A percentile compares a stretch with the other conserved stretches of the same genome.
Conservation (phyloP, 1,284 basidiomycete genomes). For the Malassezia psittaci region DNA sequence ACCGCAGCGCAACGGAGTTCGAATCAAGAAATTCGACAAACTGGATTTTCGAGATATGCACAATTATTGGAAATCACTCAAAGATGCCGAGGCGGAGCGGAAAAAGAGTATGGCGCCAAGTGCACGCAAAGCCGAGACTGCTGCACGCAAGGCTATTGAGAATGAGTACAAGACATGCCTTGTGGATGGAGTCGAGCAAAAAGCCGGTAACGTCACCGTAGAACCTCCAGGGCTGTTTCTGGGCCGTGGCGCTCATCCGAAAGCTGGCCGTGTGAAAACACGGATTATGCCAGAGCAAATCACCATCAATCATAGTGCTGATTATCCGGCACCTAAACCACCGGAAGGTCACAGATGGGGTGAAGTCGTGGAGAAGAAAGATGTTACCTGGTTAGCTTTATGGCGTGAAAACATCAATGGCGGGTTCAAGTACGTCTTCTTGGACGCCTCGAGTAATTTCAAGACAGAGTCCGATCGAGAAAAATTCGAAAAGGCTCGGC, state of each 20-base stretch:
- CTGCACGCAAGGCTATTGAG: constrained; percentile 77
- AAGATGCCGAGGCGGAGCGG: constrained; percentile 75
- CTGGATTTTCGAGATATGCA: constrained; percentile 95
- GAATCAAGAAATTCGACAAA: constrained; percentile 65
- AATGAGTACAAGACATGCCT: constrained; percentile 72
- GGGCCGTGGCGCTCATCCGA: constrained; percentile 95
- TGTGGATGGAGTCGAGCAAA: constrained; percentile 91
- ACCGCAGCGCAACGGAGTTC: constrained; percentile 54
- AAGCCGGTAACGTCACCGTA: constrained; percentile 93
- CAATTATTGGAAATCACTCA: constrained; percentile 59
- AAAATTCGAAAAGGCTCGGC: constrained; percentile 46
- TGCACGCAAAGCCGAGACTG: constrained; percentile 55
- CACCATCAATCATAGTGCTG: constrained; percentile 46
- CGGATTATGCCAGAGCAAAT: constrained; percentile 43
- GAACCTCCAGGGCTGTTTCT: constrained; percentile 96
- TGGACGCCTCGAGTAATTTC: constrained; percentile 42
- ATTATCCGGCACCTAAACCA: constrained; percentile 36
- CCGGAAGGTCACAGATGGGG: constrained; percentile 43
- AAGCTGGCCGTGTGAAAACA: constrained; percentile 90
- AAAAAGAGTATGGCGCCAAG: constrained; percentile 69
- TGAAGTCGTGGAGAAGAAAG: constrained; percentile 41
- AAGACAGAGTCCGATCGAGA: constrained; percentile 46
- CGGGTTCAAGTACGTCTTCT: constrained; percentile 46
- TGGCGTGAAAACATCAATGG: constrained; percentile 47
- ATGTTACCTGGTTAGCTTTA: constrained; percentile 45